These are phyloP conservation scores for Cystoisospora suis DNA, from an alignment of 169 alveolate species.

Conservation along the genomic window DNA sequence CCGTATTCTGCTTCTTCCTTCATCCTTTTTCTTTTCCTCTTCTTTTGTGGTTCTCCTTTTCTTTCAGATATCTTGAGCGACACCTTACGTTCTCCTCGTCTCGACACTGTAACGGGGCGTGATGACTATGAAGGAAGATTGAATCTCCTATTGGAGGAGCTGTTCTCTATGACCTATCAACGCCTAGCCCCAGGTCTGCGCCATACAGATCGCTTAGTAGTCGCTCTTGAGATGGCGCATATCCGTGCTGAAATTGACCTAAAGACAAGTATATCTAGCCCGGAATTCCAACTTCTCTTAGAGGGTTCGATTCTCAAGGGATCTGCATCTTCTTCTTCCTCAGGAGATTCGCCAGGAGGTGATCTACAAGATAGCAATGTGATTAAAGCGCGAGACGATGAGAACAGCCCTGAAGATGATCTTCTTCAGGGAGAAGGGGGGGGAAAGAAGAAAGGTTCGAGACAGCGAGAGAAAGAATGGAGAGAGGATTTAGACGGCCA, in stretches of 20 bases:
- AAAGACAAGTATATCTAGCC: conserved; percentile 43
- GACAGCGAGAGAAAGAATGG: neutral
- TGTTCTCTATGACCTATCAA: conserved; percentile 55
- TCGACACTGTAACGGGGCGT: conserved; percentile 26
- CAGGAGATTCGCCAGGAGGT: neutral
- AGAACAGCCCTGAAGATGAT: no score
- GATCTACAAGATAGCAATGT: conserved; percentile 16
- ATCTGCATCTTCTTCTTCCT: neutral
- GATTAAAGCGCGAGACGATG: neutral
- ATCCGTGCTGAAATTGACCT: conserved; percentile 65
- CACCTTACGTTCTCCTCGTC: conserved; percentile 64
- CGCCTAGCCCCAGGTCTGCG: conserved; percentile 66
- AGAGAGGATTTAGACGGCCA: conserved; percentile 54
- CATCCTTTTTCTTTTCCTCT: conserved; percentile 46
- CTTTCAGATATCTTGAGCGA: conserved; percentile 45
- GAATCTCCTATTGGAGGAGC: conserved; percentile 26
- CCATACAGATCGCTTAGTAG: conserved; percentile 72
- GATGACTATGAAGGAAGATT: conserved; percentile 59
- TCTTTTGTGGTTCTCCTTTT: conserved; percentile 39
- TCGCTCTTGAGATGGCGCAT: conserved; percentile 69
- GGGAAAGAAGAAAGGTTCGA: neutral
- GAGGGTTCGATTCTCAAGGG: conserved; percentile 48
- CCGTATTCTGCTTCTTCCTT: conserved; percentile 37
- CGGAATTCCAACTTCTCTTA: conserved; percentile 67
- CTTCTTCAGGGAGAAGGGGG: no score